Base-by-base conservation (phyloP, 768 basidiomycete species). In the Rhizopogon salebrosus region DNA sequence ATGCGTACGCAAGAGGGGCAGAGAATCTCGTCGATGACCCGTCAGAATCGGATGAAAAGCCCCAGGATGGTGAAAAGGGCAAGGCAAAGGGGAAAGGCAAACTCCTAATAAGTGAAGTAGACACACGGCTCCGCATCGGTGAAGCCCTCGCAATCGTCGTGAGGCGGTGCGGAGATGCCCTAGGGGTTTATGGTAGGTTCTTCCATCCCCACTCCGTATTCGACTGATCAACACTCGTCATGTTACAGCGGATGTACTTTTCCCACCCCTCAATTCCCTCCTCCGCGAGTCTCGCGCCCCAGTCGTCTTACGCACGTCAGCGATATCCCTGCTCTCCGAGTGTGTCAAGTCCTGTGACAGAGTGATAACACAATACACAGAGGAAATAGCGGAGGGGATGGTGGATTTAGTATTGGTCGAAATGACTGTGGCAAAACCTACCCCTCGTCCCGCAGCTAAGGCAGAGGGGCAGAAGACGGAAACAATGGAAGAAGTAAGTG, bases 91-190 rank as follows among this genome's bases (percentile, higher is more conserved):
- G 20, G 22, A 46, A 34, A 9, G 45, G 20, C 8, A 34, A 34
- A 23, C 31, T 8, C 6, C n/a, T n/a, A n/a, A 22, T 23, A 14
- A 34, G 45, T 23, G 89, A 92, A 54, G 69, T 97, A 35, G 91
- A 97, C 62, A 72, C 76, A 39, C 75, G 85, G 31, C 75, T 88
- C 9, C 75, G 94, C 23, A 72, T 95, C 8, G 95, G 92, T 1
- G 95, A 98, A 68, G 92, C 92, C 0, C 68, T 98, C 14, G 82
- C 80, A 11, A 80, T 85, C 55, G 84, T 93, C 3, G 83, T 97
- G 36, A 76, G 82, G 55, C 73, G 84, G 41, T 84, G 84, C 46
- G 93, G 89, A 14, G 79, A 80, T 18, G 75, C 86, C 0, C 71
- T 97, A 36, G 74, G 82, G 6, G 63, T 75, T 9, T 85, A 92